These are phyloP conservation scores for Clohesyomyces aquaticus DNA, from an alignment of 495 filamentous ascomycete species.

Conservation along the genomic window DNA sequence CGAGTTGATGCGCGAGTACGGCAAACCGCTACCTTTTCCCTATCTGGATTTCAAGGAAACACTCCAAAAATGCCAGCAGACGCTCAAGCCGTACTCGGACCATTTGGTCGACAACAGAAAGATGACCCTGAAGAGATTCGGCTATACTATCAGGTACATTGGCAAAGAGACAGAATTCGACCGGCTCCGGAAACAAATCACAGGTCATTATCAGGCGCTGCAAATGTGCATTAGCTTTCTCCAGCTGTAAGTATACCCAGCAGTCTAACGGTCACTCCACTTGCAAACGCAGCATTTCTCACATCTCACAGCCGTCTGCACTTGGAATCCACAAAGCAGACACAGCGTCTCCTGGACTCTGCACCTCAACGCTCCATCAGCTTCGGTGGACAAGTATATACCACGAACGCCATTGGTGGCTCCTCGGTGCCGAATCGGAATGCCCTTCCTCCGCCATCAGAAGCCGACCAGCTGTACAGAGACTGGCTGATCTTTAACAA, in stretches of 20 bases:
- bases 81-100: conserved; percentile 29
- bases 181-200: conserved; percentile 22
- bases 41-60: conserved; percentile 32
- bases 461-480: conserved; percentile 32
- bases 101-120: conserved; percentile 27
- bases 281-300: not conserved
- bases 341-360: conserved; percentile 28
- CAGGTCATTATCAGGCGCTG: conserved; percentile 26
- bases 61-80: conserved; percentile 24
- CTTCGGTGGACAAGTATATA: conserved; percentile 31
- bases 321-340: conserved; percentile 32
- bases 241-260: conserved; percentile 18
- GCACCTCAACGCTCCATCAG: conserved; percentile 28
- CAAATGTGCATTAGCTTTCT: conserved; percentile 33
- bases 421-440: conserved; percentile 5
- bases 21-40: conserved; percentile 31
- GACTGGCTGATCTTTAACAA: conserved; percentile 30
- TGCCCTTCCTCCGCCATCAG: conserved; percentile 23
- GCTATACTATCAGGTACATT: conserved; percentile 31
- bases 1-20: conserved; percentile 34
- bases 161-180: conserved; percentile 35
- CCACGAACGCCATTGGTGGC: conserved; percentile 20
- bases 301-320: conserved; percentile 20
- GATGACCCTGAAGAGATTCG: conserved; percentile 24
- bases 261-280: not conserved